Evolutionary conservation across 768 basidiomycete species (phyloP).

Genomic region (Lactifluus rugatus): DNA sequence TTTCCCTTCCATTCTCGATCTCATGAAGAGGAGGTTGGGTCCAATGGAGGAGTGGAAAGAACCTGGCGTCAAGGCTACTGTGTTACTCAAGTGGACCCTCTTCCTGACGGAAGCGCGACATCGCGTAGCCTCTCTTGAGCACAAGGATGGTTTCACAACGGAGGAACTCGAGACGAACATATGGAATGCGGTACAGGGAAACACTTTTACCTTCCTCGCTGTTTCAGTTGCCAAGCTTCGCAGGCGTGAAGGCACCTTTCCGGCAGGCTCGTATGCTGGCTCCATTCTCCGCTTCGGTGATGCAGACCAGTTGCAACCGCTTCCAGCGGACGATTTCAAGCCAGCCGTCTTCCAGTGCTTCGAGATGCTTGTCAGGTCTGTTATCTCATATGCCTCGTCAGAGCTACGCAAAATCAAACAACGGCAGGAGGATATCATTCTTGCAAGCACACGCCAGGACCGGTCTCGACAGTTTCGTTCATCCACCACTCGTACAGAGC

Average conservation of each 20-base stretch:
- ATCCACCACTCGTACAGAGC: constrained; percentile 23
- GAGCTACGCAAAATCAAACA: constrained; percentile 83
- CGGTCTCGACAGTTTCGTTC: constrained; percentile 45
- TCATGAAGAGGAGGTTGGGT: constrained; percentile 49
- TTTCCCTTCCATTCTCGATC: constrained; percentile 38
- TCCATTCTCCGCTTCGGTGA: constrained; percentile 25
- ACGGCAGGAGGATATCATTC: constrained; percentile 73
- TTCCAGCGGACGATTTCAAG: constrained; percentile 42
- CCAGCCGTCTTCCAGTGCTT: constrained; percentile 49
- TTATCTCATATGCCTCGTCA: constrained; percentile 69
- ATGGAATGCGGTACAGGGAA: constrained; percentile 75
- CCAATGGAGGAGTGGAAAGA: constrained; percentile 56
- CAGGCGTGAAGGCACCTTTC: constrained; percentile 30
- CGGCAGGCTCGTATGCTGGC: constrained; percentile 24
- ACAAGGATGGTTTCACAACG: constrained; percentile 55
- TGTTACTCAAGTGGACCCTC: constrained; percentile 83
- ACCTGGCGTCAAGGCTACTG: constrained; percentile 54
- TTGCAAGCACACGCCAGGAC: constrained; percentile 58
- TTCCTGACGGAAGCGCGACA: constrained; percentile 72
- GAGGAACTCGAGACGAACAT: constrained; percentile 76
- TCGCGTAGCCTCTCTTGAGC: constrained; percentile 54
- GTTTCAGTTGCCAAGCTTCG: constrained; percentile 49
- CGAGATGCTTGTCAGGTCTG: constrained; percentile 60
- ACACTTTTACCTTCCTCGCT: constrained; percentile 66
- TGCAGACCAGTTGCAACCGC: constrained; percentile 31